Conservation (phyloP, 345 rosid species). For the Heritiera littoralis region DNA sequence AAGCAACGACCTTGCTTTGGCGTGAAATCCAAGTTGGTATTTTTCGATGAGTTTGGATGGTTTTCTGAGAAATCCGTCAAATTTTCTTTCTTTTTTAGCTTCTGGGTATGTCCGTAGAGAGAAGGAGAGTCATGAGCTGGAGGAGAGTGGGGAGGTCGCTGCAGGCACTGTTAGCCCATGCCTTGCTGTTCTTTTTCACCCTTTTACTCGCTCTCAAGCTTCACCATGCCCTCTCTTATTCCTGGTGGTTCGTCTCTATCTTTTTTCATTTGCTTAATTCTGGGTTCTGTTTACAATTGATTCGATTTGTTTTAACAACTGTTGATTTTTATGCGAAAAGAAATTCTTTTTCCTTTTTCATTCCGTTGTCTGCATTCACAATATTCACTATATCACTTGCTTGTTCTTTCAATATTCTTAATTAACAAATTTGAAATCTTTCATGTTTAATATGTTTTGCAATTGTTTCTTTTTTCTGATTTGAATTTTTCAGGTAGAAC, state of each 20-base stretch:
- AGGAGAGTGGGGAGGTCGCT: slow-evolving; percentile 70
- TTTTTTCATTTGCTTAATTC: not conserved
- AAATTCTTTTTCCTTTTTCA: not conserved
- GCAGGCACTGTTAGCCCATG: slow-evolving; percentile 64
- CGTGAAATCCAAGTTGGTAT: slow-evolving; percentile 36
- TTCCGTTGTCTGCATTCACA: not conserved
- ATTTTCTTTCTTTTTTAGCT: not conserved
- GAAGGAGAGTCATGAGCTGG: slow-evolving; percentile 70
- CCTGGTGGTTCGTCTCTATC: slow-evolving; percentile 70
- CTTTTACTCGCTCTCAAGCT: slow-evolving; percentile 79
- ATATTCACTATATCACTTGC: too few relatives aligned
- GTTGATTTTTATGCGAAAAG: too few relatives aligned
- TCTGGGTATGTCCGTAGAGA: slow-evolving; percentile 46
- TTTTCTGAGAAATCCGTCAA: slow-evolving; percentile 1
- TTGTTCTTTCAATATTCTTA: not conserved
- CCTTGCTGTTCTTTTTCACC: slow-evolving; percentile 75
- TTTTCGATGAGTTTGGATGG: slow-evolving; percentile 5
- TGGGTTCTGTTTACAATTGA: not conserved
- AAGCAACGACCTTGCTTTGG: slow-evolving; percentile 11
- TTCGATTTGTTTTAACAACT: not conserved
- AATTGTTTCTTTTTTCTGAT: not conserved
- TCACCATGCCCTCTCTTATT: slow-evolving; percentile 48
- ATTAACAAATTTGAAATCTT: not conserved
- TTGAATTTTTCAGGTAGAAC: not conserved
- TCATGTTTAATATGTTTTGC: not conserved